Evolutionary conservation across 306 rosid species (phyloP), one percentile per base, ranked within the genome.

Genomic region (Cucurbita argyrosperma): DNA sequence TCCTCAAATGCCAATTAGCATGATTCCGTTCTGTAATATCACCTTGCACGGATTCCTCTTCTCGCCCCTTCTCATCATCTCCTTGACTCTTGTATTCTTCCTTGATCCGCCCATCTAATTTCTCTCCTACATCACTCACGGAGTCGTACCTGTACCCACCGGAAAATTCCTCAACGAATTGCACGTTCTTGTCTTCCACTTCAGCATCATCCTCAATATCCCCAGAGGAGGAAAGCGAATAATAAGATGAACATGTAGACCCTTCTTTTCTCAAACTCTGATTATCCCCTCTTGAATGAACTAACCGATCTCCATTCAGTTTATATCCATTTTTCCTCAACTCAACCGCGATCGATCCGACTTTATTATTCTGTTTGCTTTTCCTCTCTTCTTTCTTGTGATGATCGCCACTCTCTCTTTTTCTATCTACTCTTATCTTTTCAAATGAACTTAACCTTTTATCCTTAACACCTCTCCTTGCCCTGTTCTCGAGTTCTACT

Each of bases 171-270:
- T 87, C 91, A 62, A 61, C 81, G 39, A 74, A 26, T 50, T 63
- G 47, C 54, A 75, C 87, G 71, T 70, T 84, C 78, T 82, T 86
- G 70, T 91, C 85, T 56, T 76, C 79, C 78, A 82, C 87, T 76
- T 91, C 96, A 21, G 46, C n/a, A 76, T 91, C 96, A 69, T 80
- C 87, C 76, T 79, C 89, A 43, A 82, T 78, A 79, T 83, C 90
- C 59, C 87, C 95, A 13, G 88, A 67, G 11, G 90, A 89, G 19
- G 91, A 85, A 55, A 88, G 43, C 42, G 99, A 84, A 81, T 89
- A 88, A 84, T 87, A 91, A 79, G 97, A 91, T 74, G 99, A 95
- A 83, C 90, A 79, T 79, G 90, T 90, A 52, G 96, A 91, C 74
- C 80, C 80, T 76, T 78, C 88, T 82, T 84, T 85, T 54, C 76